phyloP scores from a whole-genome alignment of 352 stramenopile species.

The Globisporangium irregulare region DNA sequence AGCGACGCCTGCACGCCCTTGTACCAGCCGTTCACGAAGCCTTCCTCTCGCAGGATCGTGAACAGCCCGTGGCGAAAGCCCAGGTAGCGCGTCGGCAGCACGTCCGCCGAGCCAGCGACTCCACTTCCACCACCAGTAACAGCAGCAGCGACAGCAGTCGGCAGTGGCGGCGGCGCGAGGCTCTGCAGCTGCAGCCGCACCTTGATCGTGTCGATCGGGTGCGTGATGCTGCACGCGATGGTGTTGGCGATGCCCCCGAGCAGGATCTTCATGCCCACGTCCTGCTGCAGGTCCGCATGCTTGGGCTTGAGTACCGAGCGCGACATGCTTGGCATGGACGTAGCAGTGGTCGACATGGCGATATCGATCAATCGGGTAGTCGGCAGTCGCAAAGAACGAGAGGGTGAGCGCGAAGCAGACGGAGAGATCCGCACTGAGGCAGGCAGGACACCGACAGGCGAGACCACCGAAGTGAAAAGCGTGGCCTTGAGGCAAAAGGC shows the following conservation, averaged over 20 bases:
- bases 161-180: constrained; percentile 24
- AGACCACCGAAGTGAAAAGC: not conserved
- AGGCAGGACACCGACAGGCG: not conserved
- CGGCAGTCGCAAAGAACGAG: not conserved
- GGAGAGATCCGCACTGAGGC: constrained; percentile 18
- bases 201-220: constrained; percentile 72
- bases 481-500: not conserved
- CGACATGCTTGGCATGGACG: constrained; percentile 5
- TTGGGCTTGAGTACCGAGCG: constrained; percentile 17
- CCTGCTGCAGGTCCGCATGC: constrained; percentile 48
- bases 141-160: constrained; percentile 17
- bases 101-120: constrained; percentile 1
- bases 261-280: constrained; percentile 57
- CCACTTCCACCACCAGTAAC: not conserved
- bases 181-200: constrained; percentile 63
- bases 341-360: constrained; percentile 10
- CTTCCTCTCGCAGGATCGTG: constrained; percentile 61
- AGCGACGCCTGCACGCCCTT: constrained; percentile 66
- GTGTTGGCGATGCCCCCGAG: constrained; percentile 64
- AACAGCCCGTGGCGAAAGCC: constrained; percentile 55
- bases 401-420: constrained; percentile 12
- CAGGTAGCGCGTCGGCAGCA: constrained; percentile 39
- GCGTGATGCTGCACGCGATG: constrained; percentile 43
- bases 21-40: constrained; percentile 38
- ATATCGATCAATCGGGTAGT: too few relatives aligned